Percentiles rank a stretch among this genome's conserved stretches.
These are phyloP conservation scores for Naegleria lovaniensis DNA, from an alignment of 208 protist genomes.

Conservation along the genomic window DNA sequence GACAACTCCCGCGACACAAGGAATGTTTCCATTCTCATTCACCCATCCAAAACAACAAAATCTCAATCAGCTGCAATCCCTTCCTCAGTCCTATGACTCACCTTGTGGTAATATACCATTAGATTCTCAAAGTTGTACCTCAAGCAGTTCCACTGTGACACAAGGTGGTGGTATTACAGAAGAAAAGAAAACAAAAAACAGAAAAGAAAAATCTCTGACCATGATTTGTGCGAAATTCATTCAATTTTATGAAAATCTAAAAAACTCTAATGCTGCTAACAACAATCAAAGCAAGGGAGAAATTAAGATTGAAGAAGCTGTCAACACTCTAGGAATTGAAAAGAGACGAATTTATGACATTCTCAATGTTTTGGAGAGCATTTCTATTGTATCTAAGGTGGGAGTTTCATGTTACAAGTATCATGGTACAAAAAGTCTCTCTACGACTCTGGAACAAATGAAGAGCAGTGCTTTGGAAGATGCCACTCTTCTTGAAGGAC, in stretches of 20 bases:
- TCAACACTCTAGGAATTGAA: conserved; percentile 42
- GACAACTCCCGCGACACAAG: neutral
- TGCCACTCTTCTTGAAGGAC: neutral
- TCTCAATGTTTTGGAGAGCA: conserved; percentile 62
- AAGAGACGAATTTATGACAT: conserved; percentile 67
- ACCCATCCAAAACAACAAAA: neutral
- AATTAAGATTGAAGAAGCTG: conserved; percentile 55
- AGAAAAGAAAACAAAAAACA: neutral
- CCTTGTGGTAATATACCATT: neutral
- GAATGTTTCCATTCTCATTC: neutral
- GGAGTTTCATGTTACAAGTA: conserved; percentile 58
- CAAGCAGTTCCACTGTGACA: neutral
- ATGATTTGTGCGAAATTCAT: neutral
- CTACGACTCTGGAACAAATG: neutral
- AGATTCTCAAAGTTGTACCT: neutral
- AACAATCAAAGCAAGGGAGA: neutral
- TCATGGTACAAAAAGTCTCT: conserved; percentile 31
- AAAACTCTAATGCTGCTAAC: neutral
- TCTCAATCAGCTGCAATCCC: neutral
- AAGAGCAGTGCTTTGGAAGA: neutral
- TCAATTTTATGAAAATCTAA: neutral
- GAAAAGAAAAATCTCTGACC: conserved; percentile 15
- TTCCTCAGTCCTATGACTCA: neutral
- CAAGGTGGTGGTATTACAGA: neutral
- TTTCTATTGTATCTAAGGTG: conserved; percentile 56